phyloP scores from a whole-genome alignment of 345 rosid species.

The Linum tenue region DNA sequence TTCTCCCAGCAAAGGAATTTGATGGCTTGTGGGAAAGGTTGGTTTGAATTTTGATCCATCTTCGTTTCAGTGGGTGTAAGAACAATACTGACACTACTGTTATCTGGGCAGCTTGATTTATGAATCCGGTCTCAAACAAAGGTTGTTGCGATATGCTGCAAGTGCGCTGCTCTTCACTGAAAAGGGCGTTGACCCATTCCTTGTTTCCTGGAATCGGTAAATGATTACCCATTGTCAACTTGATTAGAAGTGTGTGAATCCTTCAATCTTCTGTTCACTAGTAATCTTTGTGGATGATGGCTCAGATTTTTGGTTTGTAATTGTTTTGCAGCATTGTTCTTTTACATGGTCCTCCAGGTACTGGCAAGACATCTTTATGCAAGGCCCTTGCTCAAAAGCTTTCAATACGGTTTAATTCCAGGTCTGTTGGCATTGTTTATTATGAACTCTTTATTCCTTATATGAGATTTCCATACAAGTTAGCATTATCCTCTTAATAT shows the following conservation, averaged over 20 bases:
- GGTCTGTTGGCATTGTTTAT: slow-evolving; percentile 31
- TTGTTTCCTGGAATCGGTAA: slow-evolving; percentile 94
- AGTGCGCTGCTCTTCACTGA: slow-evolving; percentile 88
- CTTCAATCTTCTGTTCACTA: not conserved
- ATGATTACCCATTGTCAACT: slow-evolving; percentile 11
- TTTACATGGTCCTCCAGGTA: slow-evolving; percentile 98
- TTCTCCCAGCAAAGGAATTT: slow-evolving; percentile 90
- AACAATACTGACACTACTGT: not conserved
- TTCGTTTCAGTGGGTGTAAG: slow-evolving; percentile 6
- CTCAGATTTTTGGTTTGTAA: not conserved
- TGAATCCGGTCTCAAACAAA: slow-evolving; percentile 90
- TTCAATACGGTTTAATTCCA: slow-evolving; percentile 72
- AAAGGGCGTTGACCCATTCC: slow-evolving; percentile 81
- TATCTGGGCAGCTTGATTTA: slow-evolving; percentile 64
- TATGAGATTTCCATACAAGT: not conserved
- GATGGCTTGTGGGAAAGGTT: slow-evolving; percentile 99
- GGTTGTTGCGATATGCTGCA: slow-evolving; percentile 78
- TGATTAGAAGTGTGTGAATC: not conserved
- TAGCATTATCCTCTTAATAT: not conserved
- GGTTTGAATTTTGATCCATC: slow-evolving; percentile 11
- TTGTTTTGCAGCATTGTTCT: slow-evolving; percentile 65
- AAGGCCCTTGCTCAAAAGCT: slow-evolving; percentile 97
- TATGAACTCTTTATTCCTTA: not conserved
- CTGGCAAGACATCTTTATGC: slow-evolving; percentile 94
- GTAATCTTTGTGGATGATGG: not conserved